phyloP scores from a whole-genome alignment of 2,329 filamentous ascomycete genomes.

The Pseudocercospora macadamiae region DNA sequence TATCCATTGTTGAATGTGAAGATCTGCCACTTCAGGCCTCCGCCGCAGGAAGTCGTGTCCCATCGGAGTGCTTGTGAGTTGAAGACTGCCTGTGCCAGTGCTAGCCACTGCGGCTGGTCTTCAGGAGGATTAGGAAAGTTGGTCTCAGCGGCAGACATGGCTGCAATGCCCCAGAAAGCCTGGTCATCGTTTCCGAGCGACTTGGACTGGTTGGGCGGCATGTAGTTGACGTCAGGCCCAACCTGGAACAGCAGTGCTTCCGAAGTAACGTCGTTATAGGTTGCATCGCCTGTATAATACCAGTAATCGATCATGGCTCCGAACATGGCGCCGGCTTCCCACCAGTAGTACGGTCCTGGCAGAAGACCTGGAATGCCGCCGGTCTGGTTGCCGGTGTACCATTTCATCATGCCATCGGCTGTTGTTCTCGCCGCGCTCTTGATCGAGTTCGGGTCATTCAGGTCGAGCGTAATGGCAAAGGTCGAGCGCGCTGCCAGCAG shows the following conservation, averaged over 20 bases:
- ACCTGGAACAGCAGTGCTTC: conserved; percentile 64
- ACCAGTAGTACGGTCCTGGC: conserved; percentile 72
- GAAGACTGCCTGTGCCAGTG: conserved; percentile 48
- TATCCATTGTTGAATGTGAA: conserved; percentile 56
- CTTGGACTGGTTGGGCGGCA: conserved; percentile 51
- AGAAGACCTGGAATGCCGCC: conserved; percentile 59
- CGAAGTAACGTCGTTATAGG: conserved; percentile 64
- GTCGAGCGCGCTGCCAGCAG: conserved; percentile 28
- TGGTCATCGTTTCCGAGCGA: conserved; percentile 60
- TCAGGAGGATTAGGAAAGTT: conserved; percentile 50
- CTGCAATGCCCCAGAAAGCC: conserved; percentile 61
- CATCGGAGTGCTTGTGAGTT: conserved; percentile 45
- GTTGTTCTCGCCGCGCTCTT: conserved; percentile 46
- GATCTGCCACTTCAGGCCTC: conserved; percentile 41
- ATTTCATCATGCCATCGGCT: conserved; percentile 55
- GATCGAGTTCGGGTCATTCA: conserved; percentile 43
- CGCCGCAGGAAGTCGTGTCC: conserved; percentile 42
- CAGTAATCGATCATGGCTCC: conserved; percentile 71
- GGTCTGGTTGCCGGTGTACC: conserved; percentile 57
- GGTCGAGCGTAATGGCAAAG: conserved; percentile 29
- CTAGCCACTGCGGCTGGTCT: conserved; percentile 49
- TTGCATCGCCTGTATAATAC: conserved; percentile 66
- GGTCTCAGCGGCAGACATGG: conserved; percentile 59
- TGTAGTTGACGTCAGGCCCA: conserved; percentile 60
- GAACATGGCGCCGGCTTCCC: conserved; percentile 68